phyloP scores from a whole-genome alignment of 768 basidiomycete species.

The Pleurotus djamor region DNA sequence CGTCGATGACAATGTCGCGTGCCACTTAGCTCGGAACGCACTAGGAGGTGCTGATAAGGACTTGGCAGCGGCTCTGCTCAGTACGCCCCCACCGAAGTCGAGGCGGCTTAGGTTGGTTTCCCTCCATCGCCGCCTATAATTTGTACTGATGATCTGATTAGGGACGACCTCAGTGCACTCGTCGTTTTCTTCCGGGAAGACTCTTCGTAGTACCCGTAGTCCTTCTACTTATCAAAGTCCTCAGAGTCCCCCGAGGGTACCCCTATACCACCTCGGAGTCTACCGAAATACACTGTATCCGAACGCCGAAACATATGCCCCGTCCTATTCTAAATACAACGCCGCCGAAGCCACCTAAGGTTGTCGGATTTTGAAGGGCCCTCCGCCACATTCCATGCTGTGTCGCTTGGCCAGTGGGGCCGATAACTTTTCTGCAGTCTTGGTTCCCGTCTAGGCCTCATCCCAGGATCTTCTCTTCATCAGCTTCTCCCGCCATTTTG shows the following conservation, averaged over 20 bases:
- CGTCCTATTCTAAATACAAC: no score
- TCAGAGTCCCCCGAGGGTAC: no score
- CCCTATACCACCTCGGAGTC: no score
- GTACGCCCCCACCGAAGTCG: slow-evolving; percentile 31
- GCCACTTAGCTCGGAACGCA: slow-evolving; percentile 52
- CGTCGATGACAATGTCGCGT: slow-evolving; percentile 39
- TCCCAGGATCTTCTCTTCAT: background rate
- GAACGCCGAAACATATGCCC: no score
- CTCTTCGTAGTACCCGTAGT: background rate
- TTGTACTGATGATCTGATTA: background rate
- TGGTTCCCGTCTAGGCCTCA: background rate
- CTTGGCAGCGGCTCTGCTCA: slow-evolving; percentile 34
- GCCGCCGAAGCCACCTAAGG: background rate
- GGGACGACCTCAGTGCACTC: slow-evolving; percentile 2
- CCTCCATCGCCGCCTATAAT: background rate
- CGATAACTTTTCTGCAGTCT: background rate
- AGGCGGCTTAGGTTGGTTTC: slow-evolving; percentile 33
- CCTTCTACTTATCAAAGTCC: no score
- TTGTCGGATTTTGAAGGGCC: background rate
- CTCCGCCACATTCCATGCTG: background rate
- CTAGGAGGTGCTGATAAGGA: slow-evolving; percentile 49
- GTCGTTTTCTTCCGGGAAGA: slow-evolving; percentile 3
- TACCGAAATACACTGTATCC: no score
- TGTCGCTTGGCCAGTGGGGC: background rate
- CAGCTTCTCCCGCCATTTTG: background rate